Percentiles rank a stretch among this genome's conserved stretches.
Conservation (phyloP, 805 yeast species). For the Ogataea chonburiensis region DNA sequence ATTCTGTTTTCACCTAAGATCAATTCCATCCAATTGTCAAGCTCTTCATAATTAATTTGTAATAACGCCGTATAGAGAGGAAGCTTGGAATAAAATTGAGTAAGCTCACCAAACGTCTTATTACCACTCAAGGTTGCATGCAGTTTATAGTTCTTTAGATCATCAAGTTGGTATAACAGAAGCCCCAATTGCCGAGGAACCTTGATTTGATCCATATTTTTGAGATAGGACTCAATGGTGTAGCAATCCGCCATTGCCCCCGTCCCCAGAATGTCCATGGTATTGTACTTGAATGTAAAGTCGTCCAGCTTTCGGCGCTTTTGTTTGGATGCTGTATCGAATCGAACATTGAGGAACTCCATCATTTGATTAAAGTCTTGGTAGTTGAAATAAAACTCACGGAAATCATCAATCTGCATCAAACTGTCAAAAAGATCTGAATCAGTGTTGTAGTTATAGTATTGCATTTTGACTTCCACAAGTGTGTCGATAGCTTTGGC, state of each 20-base stretch:
- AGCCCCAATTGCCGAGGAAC: constrained; percentile 22
- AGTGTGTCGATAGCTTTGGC: constrained; percentile 7
- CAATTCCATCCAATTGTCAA: constrained; percentile 19
- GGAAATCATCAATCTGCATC: constrained; percentile 7
- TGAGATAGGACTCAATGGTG: constrained; percentile 12
- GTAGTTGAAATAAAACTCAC: constrained; percentile 10
- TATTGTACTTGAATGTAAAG: constrained; percentile 8
- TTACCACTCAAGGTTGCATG: constrained; percentile 3
- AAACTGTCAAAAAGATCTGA: constrained; percentile 2
- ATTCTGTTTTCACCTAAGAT: constrained; percentile 6
- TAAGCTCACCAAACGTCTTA: constrained; percentile 8
- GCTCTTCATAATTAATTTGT: constrained; percentile 10
- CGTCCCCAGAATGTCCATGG: constrained; percentile 13
- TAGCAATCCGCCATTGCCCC: constrained; percentile 15
- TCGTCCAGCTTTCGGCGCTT: constrained; percentile 18
- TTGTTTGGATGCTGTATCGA: constrained; percentile 1
- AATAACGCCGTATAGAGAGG: constrained; percentile 16
- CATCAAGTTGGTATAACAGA: constrained; percentile 15
- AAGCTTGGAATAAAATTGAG: constrained; percentile 11
- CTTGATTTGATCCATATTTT: constrained; percentile 10
- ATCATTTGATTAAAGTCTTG: constrained; percentile 14
- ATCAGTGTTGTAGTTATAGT: constrained; percentile 8
- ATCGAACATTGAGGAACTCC: constrained; percentile 9
- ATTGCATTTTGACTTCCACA: constrained; percentile 13
- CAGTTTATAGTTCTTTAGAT: constrained; percentile 1